Evolutionary conservation across 352 stramenopile genomes (phyloP).

Genomic region (Aphanomyces stellatus): DNA sequence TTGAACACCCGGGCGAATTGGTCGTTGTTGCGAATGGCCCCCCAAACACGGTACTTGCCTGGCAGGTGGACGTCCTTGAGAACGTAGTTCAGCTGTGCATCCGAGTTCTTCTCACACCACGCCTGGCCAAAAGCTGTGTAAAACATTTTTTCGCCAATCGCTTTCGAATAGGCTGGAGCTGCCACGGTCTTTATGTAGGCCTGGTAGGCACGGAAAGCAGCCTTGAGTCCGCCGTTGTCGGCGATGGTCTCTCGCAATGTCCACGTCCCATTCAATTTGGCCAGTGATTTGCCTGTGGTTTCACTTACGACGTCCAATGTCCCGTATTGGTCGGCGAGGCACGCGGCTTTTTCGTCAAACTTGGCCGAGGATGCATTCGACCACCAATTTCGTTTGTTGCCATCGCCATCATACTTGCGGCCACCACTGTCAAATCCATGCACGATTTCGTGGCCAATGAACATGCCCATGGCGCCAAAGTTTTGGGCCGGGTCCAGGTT

Average conservation of each 20-base stretch:
- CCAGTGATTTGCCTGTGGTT: conserved; percentile 31
- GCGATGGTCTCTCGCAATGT: conserved; percentile 89
- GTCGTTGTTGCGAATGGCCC: too few species aligned
- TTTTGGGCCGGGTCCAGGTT: conserved; percentile 78
- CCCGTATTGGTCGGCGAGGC: conserved; percentile 47
- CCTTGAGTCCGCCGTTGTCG: too few species aligned
- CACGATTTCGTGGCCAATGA: conserved; percentile 91
- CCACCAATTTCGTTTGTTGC: conserved; percentile 88
- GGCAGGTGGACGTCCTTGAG: conserved; percentile 13
- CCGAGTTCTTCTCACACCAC: conserved; percentile 18
- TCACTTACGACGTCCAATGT: conserved; percentile 33
- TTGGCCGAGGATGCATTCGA: conserved; percentile 38
- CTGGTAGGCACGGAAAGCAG: too few species aligned
- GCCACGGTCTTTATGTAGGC: too few species aligned
- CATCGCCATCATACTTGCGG: conserved; percentile 73
- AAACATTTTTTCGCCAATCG: conserved; percentile 18
- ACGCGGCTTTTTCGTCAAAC: conserved; percentile 44
- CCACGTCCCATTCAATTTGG: conserved; percentile 79
- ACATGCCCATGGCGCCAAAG: conserved; percentile 86
- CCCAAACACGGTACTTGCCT: too few species aligned
- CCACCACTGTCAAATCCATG: conserved; percentile 92
- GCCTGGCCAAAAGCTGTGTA: conserved; percentile 18
- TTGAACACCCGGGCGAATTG: too few species aligned
- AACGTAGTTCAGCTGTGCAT: not conserved
- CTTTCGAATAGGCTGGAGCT: too few species aligned